Percentiles rank a stretch among this genome's conserved stretches.
phyloP scores from a whole-genome alignment of 1,284 basidiomycete genomes.

The Cryptococcus amylolentus region DNA sequence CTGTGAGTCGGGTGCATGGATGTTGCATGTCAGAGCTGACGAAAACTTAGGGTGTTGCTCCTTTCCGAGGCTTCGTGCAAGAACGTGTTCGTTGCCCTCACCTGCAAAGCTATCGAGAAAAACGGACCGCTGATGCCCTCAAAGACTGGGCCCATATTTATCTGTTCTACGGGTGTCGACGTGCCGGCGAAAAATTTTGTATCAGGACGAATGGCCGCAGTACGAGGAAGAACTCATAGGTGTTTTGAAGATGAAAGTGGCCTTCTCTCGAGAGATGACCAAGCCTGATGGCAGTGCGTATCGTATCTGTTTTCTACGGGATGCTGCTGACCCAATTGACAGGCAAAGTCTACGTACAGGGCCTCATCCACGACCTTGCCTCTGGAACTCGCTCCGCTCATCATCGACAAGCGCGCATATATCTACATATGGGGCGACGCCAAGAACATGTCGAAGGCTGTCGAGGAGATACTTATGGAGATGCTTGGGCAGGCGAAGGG shows the following conservation, averaged over 20 bases:
- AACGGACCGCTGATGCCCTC: slow-evolving; percentile 80
- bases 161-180: slow-evolving; percentile 93
- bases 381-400: slow-evolving; percentile 78
- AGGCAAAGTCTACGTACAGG: slow-evolving; percentile 95
- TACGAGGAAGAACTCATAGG: slow-evolving; percentile 82
- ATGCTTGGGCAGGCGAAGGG: slow-evolving; percentile 94
- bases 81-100: slow-evolving; percentile 93
- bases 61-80: slow-evolving; percentile 97
- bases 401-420: slow-evolving; percentile 89
- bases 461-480: slow-evolving; percentile 78
- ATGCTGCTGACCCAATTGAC: neutral
- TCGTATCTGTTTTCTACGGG: neutral
- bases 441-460: slow-evolving; percentile 90
- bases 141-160: slow-evolving; percentile 92
- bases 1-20: slow-evolving; percentile 58
- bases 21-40: neutral
- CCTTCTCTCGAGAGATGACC: slow-evolving; percentile 74
- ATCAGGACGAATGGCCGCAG: slow-evolving; percentile 89
- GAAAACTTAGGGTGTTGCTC: slow-evolving; percentile 72
- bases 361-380: slow-evolving; percentile 81
- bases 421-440: slow-evolving; percentile 96
- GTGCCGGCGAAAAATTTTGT: slow-evolving; percentile 85
- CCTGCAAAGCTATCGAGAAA: slow-evolving; percentile 88
- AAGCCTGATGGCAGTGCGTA: slow-evolving; percentile 71
- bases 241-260: slow-evolving; percentile 82